Base-by-base conservation (phyloP, 495 filamentous ascomycete species). In the Penicillium psychrofluorescens region DNA sequence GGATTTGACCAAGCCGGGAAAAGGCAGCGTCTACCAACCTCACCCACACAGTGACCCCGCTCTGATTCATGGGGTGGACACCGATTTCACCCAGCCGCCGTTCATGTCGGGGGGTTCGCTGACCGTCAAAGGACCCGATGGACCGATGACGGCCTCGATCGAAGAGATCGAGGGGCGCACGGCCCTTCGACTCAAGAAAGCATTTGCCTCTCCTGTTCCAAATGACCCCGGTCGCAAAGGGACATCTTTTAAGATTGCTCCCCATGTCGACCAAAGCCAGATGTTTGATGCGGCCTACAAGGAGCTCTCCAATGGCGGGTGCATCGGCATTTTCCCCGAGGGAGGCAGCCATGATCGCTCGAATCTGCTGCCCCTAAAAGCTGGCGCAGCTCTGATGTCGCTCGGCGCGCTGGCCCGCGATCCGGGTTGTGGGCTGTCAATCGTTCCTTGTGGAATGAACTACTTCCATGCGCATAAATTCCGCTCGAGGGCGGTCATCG, bases 391-490 rank as follows among this genome's bases (percentile, higher is more conserved):
- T 31, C 86, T 98, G 49, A 98, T 98, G 90, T 91, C 92, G 11
- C 78, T 98, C 40, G 92, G 90, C n/a, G 85, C 91, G 1, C 71
- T 98, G 28, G 86, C 86, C 12, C 80, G 84, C 33, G 76, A 87
- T 41, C 91, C 90, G 1, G 73, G 90, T 49, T 95, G 85, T 53
- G 89, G 84, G 5, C 61, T 98, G 45, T 91, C 86, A 55, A 96
- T 98, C 52, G 83, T 98, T 13, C 92, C 92, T 10, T 91, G 89
- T 37, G 92, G 92, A 42, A 96, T 96, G 92, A 98, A 98, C 56
- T 98, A 98, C 64, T 98, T 98, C 67, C 92, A 98, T 65, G 85
- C 92, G 6, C 91, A 98, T 70, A 98, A 96, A 59, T 98, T 98
- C 64, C 83, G 92, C 22, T 98, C 92, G 29, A 78, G 92, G 60